phyloP scores from a whole-genome alignment of 768 basidiomycete genomes.

The Podaxis rugospora region DNA sequence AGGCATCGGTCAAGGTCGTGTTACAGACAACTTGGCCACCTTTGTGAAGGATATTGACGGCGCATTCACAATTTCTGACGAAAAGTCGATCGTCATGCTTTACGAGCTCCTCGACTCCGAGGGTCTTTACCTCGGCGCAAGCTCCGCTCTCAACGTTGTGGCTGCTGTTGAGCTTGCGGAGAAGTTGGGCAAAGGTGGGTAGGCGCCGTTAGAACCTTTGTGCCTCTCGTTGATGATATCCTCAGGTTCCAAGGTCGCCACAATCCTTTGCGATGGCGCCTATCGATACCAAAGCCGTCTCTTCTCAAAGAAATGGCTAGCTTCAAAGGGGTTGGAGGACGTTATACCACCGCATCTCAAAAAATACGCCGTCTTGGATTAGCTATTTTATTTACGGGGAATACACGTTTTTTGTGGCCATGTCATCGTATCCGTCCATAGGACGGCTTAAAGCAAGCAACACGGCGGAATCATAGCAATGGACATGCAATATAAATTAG shows the following conservation, averaged over 20 bases:
- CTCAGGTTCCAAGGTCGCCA: conserved; percentile 78
- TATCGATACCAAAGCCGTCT: conserved; percentile 95
- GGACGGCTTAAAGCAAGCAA: neutral
- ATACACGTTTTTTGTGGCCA: neutral
- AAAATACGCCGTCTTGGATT: conserved; percentile 88
- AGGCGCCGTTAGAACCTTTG: neutral
- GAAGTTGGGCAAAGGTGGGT: conserved; percentile 74
- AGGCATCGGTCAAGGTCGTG: conserved; percentile 97
- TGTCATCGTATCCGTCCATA: neutral
- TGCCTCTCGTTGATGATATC: neutral
- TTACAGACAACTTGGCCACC: conserved; percentile 86
- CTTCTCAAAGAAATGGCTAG: conserved; percentile 92
- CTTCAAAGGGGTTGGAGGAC: conserved; percentile 68
- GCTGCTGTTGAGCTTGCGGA: conserved; percentile 87
- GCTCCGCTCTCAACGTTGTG: conserved; percentile 91
- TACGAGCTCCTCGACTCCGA: conserved; percentile 90
- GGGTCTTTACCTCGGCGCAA: conserved; percentile 92
- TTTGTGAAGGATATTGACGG: conserved; percentile 78
- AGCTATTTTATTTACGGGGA: conserved; percentile 13
- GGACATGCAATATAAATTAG: conserved; percentile 9
- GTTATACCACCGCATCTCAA: conserved; percentile 81
- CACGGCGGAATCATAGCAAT: neutral
- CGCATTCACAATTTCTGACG: conserved; percentile 82
- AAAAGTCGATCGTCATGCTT: conserved; percentile 88
- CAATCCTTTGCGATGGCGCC: conserved; percentile 92